phyloP scores from a whole-genome alignment of 2,329 filamentous ascomycete species.

The Lachnellula occidentalis region DNA sequence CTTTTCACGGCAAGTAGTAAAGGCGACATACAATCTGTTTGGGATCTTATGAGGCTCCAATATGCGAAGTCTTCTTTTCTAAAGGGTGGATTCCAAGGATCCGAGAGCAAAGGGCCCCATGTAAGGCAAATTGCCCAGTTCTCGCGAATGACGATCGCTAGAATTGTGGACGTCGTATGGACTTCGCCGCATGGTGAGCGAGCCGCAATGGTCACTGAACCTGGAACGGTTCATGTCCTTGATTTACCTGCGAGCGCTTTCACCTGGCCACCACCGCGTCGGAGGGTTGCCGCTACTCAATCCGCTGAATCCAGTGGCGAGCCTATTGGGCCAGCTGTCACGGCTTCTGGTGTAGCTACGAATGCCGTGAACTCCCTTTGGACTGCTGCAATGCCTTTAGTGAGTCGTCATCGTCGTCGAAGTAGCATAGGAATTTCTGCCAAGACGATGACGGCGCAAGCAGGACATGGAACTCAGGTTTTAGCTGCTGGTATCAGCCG shows the following conservation, averaged over 20 bases:
- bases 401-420: conserved; percentile 28
- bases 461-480: conserved; percentile 66
- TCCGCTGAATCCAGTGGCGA: conserved; percentile 28
- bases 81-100: conserved; percentile 43
- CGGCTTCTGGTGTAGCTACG: conserved; percentile 33
- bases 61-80: conserved; percentile 56
- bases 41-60: conserved; percentile 68
- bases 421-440: conserved; percentile 29
- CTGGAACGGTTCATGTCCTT: conserved; percentile 90
- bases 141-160: conserved; percentile 84
- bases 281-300: conserved; percentile 27
- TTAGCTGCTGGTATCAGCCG: conserved; percentile 69
- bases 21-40: conserved; percentile 77
- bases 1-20: conserved; percentile 77
- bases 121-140: conserved; percentile 86
- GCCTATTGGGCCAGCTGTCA: conserved; percentile 41
- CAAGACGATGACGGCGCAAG: conserved; percentile 38
- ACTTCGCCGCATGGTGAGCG: conserved; percentile 74
- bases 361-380: conserved; percentile 30
- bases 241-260: conserved; percentile 79
- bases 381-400: conserved; percentile 29
- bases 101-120: conserved; percentile 40
- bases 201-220: conserved; percentile 83
- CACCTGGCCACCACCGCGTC: conserved; percentile 74
- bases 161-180: conserved; percentile 88